Evolutionary conservation across 495 filamentous ascomycete species (phyloP).

Genomic region (Talaromyces ruber): DNA sequence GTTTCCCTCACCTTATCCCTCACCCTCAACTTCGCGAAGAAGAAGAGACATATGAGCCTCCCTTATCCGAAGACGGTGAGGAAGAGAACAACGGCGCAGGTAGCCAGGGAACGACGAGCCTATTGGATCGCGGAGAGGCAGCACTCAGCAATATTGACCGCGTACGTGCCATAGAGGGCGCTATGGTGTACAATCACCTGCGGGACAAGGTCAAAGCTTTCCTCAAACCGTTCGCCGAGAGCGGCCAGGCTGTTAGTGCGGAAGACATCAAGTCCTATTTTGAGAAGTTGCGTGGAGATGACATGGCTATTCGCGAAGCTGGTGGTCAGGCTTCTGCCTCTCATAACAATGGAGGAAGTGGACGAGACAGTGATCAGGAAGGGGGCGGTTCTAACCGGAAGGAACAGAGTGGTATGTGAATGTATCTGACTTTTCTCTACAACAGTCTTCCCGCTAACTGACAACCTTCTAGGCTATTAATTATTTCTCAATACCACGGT

Average conservation of each 20-base stretch:
- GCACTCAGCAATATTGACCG: conserved; percentile 85
- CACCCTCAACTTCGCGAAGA: conserved; percentile 83
- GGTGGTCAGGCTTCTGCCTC: conserved; percentile 24
- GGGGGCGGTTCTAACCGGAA: conserved; percentile 16
- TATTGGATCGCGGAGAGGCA: conserved; percentile 83
- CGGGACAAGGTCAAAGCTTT: conserved; percentile 92
- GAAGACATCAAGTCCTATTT: conserved; percentile 97
- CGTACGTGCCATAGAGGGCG: conserved; percentile 88
- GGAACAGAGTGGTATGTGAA: conserved; percentile 31
- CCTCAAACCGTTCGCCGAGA: conserved; percentile 87
- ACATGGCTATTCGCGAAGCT: conserved; percentile 44
- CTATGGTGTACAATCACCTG: conserved; percentile 93
- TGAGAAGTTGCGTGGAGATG: conserved; percentile 85
- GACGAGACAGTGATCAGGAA: conserved; percentile 13
- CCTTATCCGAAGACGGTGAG: conserved; percentile 55
- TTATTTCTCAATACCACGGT: not conserved
- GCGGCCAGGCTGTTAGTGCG: conserved; percentile 71
- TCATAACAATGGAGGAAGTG: conserved; percentile 7
- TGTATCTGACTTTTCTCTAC: not conserved
- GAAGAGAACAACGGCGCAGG: conserved; percentile 29
- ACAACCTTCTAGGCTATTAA: not conserved
- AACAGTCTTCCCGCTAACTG: not conserved
- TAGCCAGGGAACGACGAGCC: conserved; percentile 58
- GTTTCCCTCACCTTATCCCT: conserved; percentile 61
- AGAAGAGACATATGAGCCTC: conserved; percentile 87